A percentile compares a stretch with the other conserved stretches of the same genome.
Conservation (phyloP, 2,329 filamentous ascomycete genomes). For the Corinectria fuckeliana region DNA sequence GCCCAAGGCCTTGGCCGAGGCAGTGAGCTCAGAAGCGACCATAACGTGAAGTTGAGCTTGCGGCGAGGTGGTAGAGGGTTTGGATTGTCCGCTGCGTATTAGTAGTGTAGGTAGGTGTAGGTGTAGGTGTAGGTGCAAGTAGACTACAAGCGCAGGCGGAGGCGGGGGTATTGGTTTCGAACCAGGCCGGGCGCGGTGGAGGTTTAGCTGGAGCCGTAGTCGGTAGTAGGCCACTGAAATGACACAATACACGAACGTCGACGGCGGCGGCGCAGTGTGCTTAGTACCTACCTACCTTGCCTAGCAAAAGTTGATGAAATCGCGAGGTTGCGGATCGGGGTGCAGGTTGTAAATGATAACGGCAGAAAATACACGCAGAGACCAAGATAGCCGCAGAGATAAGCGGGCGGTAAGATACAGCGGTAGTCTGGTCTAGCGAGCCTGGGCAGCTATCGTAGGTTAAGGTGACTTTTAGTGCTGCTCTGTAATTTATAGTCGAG, state of each 20-base stretch:
- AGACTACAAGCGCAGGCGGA: conserved; percentile 3
- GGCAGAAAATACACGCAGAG: not conserved
- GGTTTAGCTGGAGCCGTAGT: conserved; percentile 5
- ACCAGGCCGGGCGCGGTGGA: conserved; percentile 4
- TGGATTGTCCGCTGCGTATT: conserved; percentile 6
- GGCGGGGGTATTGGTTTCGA: conserved; percentile 7
- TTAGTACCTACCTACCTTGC: too few species aligned
- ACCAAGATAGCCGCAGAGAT: not conserved
- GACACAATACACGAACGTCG: conserved; percentile 15
- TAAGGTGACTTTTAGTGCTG: too few species aligned
- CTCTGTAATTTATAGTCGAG: not conserved
- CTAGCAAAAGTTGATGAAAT: not conserved
- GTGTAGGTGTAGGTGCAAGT: not conserved
- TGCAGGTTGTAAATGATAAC: not conserved
- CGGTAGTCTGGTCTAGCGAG: not conserved
- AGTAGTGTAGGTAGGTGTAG: not conserved
- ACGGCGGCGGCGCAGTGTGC: conserved; percentile 1
- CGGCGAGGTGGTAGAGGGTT: not conserved
- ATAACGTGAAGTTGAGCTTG: conserved; percentile 32
- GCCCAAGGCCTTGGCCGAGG: conserved; percentile 44
- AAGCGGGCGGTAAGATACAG: not conserved
- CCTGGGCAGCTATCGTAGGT: too few species aligned
- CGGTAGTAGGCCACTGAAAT: not conserved
- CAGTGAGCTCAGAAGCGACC: conserved; percentile 48
- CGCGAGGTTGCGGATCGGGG: not conserved